Base-by-base conservation (phyloP, 2,329 filamentous ascomycete genomes). In the Chaetothyriales sp. region DNA sequence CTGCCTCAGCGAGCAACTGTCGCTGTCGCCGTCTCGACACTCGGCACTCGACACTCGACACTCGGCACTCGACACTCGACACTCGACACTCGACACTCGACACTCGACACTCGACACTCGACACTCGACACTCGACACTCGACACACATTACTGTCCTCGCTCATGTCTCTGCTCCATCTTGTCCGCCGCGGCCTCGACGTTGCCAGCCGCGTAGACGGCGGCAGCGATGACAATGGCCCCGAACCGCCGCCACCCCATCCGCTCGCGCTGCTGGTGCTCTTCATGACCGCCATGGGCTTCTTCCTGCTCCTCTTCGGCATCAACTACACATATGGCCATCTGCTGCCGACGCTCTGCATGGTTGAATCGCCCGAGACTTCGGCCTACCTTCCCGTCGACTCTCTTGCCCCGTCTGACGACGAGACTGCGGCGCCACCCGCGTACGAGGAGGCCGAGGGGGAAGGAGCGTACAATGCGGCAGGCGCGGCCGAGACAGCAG, bases 311-410 rank as follows among this genome's bases (percentile, higher is more conserved):
- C 19, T 61, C 10, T 59, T 62, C 47, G 56, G 60, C 15, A 54
- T 59, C 20, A 54, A 51, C 44, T 85, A 85, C 67, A 80, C 77
- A 45, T 76, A 81, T 58, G 75, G 75, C 51, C 67, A 74, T 52
- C 70, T 86, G 51, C 69, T 85, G 45, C 73, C 77, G 1, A 78
- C 78, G 5, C 73, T 86, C 44, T 73, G 80, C 55, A 79, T 81
- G 68, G 72, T 86, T 60, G 82, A 86, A 65, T 76, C 76, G 46
- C 73, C 77, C 40, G 69, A 74, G 57, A 73, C 74, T 22, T 73
- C 73, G 49, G 73, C 76, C 57, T 68, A 73, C 61, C 67, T 78
- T 50, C 68, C 74, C 49, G 73, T 78, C 60, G 70, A 75, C 56
- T 64, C 69, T 43, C 57, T 61, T 7, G 58, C 62, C 62, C 54